These are phyloP conservation scores for Dimargaris verticillata DNA, from an alignment of 192 early-diverging fungal species.

Conservation along the genomic window DNA sequence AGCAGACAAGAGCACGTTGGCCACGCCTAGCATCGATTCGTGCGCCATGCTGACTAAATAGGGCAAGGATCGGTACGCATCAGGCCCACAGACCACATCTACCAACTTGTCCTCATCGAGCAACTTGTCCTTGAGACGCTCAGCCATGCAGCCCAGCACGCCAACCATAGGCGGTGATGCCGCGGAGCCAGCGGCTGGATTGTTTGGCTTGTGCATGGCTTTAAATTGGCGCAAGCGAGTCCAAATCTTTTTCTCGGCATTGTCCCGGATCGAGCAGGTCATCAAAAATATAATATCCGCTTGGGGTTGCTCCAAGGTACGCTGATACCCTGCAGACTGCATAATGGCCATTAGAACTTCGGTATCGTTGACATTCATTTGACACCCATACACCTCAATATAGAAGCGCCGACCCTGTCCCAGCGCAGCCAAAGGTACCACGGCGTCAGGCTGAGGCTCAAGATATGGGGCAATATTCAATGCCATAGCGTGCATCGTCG, in stretches of 20 bases:
- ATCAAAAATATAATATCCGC: constrained; percentile 58
- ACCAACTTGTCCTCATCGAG: constrained; percentile 51
- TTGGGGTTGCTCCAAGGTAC: constrained; percentile 32
- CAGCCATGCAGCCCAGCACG: constrained; percentile 69
- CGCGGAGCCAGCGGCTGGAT: too few species aligned
- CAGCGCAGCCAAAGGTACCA: constrained; percentile 10
- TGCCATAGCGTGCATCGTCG: too few species aligned
- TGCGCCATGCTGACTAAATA: constrained; percentile 48
- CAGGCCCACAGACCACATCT: constrained; percentile 62
- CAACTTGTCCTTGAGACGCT: constrained; percentile 51
- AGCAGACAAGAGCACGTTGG: constrained; percentile 63
- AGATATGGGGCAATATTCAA: background rate
- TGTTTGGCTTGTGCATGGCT: constrained; percentile 27
- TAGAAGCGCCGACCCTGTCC: constrained; percentile 47
- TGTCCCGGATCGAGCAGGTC: constrained; percentile 64
- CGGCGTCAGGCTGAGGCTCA: too few species aligned
- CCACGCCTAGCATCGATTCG: constrained; percentile 44
- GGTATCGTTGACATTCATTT: constrained; percentile 70
- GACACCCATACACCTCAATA: constrained; percentile 66
- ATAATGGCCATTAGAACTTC: constrained; percentile 61
- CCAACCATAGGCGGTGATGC: constrained; percentile 39
- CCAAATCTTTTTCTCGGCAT: constrained; percentile 61
- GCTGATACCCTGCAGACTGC: constrained; percentile 44
- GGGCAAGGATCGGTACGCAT: constrained; percentile 58
- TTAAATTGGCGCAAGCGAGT: constrained; percentile 37